Evolutionary conservation across 2,329 filamentous ascomycete species (phyloP).

Genomic region (Penicillium psychrosexuale): DNA sequence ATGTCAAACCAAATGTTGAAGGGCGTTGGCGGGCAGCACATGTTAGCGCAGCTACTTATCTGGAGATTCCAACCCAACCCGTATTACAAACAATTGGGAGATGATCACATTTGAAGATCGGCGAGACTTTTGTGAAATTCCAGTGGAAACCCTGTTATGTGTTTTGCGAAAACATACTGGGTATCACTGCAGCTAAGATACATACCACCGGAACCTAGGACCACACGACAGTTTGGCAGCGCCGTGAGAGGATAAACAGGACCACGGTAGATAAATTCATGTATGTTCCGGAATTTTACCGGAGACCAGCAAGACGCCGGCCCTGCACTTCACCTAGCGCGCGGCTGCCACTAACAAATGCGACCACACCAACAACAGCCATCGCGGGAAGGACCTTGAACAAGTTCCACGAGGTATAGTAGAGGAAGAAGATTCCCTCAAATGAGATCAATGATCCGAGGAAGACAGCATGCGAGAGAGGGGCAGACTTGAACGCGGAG

Average conservation of each 20-base stretch:
- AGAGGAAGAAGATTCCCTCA: slow-evolving; percentile 90
- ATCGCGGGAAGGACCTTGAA: slow-evolving; percentile 82
- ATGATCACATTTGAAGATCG: neutral
- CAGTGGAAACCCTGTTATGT: neutral
- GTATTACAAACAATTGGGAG: neutral
- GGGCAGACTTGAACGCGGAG: slow-evolving; percentile 71
- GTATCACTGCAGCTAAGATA: slow-evolving; percentile 20
- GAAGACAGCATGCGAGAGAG: slow-evolving; percentile 78
- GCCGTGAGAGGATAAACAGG: neutral
- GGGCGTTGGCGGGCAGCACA: too few relatives aligned
- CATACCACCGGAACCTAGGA: neutral
- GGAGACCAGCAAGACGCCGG: slow-evolving; percentile 70
- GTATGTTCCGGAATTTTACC: slow-evolving; percentile 41
- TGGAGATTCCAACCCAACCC: neutral
- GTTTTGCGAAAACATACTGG: slow-evolving; percentile 4
- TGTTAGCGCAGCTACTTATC: neutral
- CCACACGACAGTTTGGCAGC: neutral
- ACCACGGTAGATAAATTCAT: neutral
- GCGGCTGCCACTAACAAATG: slow-evolving; percentile 83
- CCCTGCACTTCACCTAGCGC: slow-evolving; percentile 91
- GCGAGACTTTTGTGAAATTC: neutral
- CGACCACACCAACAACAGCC: slow-evolving; percentile 63
- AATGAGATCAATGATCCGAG: slow-evolving; percentile 82
- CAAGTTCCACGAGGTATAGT: slow-evolving; percentile 88
- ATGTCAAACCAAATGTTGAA: neutral